Conservation (phyloP, 78 protist genomes). For the Acrasis kona region DNA sequence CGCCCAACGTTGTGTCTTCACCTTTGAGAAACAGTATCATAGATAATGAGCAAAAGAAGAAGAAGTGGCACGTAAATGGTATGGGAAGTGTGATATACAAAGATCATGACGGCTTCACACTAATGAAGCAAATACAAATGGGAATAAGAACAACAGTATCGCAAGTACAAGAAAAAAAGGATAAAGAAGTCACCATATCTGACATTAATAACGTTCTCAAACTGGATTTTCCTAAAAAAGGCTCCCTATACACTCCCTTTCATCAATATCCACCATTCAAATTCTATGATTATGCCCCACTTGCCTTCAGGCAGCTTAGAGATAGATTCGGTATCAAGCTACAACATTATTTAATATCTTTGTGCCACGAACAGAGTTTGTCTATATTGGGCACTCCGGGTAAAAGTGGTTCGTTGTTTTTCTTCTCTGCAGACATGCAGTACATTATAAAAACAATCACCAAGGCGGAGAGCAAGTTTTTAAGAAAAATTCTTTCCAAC, state of each 20-base stretch:
- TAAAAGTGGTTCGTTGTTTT: conserved; percentile 33
- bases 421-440: conserved; percentile 19
- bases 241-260: neutral
- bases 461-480: neutral
- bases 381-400: conserved; percentile 51
- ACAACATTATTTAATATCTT: neutral
- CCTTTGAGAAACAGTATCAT: too few relatives aligned
- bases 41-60: too few relatives aligned
- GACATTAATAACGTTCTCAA: neutral
- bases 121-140: conserved; percentile 6
- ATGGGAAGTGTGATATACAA: conserved; percentile 3
- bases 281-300: conserved; percentile 37
- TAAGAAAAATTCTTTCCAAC: conserved; percentile 9
- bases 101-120: neutral
- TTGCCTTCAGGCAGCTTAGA: neutral
- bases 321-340: neutral
- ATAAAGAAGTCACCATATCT: neutral
- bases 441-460: conserved; percentile 46
- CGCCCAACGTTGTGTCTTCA: too few relatives aligned
- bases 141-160: neutral
- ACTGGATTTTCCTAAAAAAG: neutral
- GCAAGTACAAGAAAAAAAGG: neutral
- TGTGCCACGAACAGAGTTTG: conserved; percentile 3
- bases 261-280: conserved; percentile 9
- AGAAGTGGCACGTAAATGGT: neutral